Evolutionary conservation across 306 rosid species (phyloP).

Genomic region (Canavalia ensiformis): DNA sequence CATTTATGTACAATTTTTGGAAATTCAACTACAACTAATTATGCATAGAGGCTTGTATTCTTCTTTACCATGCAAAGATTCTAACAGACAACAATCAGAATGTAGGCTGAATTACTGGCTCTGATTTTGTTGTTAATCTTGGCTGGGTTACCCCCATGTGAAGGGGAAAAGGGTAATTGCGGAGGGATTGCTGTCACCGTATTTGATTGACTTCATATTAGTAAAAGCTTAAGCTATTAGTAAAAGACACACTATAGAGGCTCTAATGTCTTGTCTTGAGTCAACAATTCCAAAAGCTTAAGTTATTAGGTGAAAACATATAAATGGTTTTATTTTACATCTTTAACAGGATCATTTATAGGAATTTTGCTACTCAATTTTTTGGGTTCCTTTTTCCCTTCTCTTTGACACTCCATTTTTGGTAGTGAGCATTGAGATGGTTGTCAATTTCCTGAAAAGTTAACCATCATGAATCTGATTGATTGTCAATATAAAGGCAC

Average conservation of each 20-base stretch:
- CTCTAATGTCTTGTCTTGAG: neutral
- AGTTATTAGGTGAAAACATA: too few relatives aligned
- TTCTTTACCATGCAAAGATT: constrained; percentile 11
- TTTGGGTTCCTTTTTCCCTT: neutral
- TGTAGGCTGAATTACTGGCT: constrained; percentile 15
- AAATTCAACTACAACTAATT: constrained; percentile 27
- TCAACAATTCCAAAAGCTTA: too few relatives aligned
- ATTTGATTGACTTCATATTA: constrained; percentile 2
- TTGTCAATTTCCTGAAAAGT: constrained; percentile 28
- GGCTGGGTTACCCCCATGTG: constrained; percentile 12
- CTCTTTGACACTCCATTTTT: constrained; percentile 16
- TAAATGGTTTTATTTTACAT: neutral
- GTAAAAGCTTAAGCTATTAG: neutral
- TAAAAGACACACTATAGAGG: neutral
- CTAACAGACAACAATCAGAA: neutral
- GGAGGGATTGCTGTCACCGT: neutral
- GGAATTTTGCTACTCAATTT: neutral
- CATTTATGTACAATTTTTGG: constrained; percentile 21
- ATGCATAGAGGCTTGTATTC: constrained; percentile 17
- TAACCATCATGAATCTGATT: constrained; percentile 6
- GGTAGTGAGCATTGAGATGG: constrained; percentile 6
- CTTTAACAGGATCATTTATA: neutral
- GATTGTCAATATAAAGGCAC: constrained; percentile 26
- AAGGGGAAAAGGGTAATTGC: neutral
- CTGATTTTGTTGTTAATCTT: constrained; percentile 5